A percentile compares a stretch with the other conserved stretches of the same genome.
Evolutionary conservation across 1,284 basidiomycete genomes (phyloP).

Genomic region (Rhodotorula sp.): DNA sequence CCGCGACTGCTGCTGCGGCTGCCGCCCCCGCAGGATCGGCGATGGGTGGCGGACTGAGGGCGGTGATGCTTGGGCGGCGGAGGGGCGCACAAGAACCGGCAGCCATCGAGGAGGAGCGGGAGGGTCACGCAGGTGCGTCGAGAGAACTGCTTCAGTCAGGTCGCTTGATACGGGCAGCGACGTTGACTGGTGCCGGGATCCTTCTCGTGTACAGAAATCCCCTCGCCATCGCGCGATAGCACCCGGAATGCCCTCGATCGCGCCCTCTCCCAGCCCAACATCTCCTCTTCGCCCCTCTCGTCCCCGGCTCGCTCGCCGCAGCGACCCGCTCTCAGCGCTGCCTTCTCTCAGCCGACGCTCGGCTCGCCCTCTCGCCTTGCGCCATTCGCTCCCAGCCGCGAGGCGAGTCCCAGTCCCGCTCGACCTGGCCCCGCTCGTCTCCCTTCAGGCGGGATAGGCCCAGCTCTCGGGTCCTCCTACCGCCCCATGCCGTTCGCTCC

Average conservation of each 20-base stretch:
- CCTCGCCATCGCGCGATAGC: neutral
- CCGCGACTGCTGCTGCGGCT: neutral
- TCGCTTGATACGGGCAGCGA: too few relatives aligned
- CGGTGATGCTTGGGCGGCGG: neutral
- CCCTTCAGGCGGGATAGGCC: neutral
- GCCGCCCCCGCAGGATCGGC: neutral
- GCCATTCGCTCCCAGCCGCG: neutral
- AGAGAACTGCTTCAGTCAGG: too few relatives aligned
- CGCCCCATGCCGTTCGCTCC: neutral
- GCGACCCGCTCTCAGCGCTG: neutral
- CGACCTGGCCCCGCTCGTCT: neutral
- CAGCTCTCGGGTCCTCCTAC: neutral
- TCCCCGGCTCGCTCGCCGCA: neutral
- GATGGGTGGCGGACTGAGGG: neutral
- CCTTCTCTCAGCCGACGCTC: neutral
- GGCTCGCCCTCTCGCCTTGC: neutral
- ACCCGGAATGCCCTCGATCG: constrained; percentile 6
- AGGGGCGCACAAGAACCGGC: neutral
- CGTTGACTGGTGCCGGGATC: too few relatives aligned
- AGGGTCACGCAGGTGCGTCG: neutral
- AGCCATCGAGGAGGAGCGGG: neutral
- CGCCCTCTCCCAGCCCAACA: constrained; percentile 7
- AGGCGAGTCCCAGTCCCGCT: neutral
- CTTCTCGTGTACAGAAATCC: too few relatives aligned
- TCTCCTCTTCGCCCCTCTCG: constrained; percentile 8